phyloP scores from a whole-genome alignment of 768 basidiomycete genomes.

The Panus rudis region DNA sequence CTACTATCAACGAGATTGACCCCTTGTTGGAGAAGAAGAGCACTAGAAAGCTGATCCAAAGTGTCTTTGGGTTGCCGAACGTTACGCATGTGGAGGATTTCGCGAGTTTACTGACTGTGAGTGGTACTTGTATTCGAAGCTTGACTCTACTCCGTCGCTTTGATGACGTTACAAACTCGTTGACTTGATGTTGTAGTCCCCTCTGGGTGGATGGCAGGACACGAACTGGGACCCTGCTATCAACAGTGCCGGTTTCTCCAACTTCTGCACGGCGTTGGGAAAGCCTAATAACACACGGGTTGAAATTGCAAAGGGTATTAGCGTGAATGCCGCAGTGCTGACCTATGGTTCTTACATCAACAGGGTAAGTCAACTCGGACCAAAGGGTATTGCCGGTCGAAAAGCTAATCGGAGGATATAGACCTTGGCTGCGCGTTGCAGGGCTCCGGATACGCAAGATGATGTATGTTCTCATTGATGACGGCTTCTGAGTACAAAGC shows the following conservation, averaged over 20 bases:
- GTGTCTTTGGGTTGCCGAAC: conserved; percentile 65
- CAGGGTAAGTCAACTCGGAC: conserved; percentile 33
- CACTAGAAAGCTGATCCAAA: conserved; percentile 52
- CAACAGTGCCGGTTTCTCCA: conserved; percentile 50
- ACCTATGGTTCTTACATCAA: conserved; percentile 79
- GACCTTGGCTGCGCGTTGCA: conserved; percentile 13
- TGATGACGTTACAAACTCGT: too few species aligned
- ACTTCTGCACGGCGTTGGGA: conserved; percentile 54
- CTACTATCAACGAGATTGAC: conserved; percentile 57
- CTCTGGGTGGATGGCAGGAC: conserved; percentile 72
- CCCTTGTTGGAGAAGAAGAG: conserved; percentile 40
- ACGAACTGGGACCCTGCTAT: conserved; percentile 82
- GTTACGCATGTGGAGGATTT: conserved; percentile 76
- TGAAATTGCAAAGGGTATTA: conserved; percentile 25
- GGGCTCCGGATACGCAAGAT: conserved; percentile 37
- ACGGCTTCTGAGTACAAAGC: too few species aligned
- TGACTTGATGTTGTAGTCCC: conserved; percentile 32
- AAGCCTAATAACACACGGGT: conserved; percentile 19
- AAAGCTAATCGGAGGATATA: conserved; percentile 1
- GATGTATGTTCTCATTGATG: conserved; percentile 35
- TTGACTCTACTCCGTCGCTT: neutral
- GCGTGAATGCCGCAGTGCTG: conserved; percentile 50
- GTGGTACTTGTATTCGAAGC: conserved; percentile 8
- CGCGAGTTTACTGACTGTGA: conserved; percentile 57
- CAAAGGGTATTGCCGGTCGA: neutral